phyloP scores from a whole-genome alignment of 176 grass and related monocot genomes.

The Aechmea fasciata region DNA sequence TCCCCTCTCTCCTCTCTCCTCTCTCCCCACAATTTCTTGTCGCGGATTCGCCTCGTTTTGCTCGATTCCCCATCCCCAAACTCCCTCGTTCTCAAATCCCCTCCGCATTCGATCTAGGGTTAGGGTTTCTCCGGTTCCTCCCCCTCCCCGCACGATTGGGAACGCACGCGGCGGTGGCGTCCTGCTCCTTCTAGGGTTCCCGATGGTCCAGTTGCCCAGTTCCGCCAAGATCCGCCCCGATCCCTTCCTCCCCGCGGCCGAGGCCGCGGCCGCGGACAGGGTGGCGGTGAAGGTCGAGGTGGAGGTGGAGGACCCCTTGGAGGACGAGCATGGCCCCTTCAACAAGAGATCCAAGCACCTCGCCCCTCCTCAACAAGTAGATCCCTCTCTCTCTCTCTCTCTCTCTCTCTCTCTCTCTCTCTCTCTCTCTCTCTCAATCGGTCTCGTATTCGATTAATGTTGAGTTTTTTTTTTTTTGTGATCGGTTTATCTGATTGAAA shows the following conservation, averaged over 20 bases:
- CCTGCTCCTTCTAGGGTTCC: not conserved
- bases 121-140: not conserved
- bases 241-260: not conserved
- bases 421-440: constrained; percentile 4
- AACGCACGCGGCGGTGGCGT: not conserved
- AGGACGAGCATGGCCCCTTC: constrained; percentile 24
- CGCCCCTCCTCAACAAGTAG: constrained; percentile 16
- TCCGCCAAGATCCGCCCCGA: constrained; percentile 30
- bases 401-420: not conserved
- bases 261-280: not conserved
- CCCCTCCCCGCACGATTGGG: not conserved
- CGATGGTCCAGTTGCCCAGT: constrained; percentile 34
- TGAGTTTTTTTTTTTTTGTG: not conserved
- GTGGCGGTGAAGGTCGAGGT: constrained; percentile 23
- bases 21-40: not conserved
- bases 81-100: not conserved
- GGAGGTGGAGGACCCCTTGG: constrained; percentile 29
- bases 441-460: not conserved
- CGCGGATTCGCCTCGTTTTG: not conserved
- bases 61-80: not conserved
- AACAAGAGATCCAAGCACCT: constrained; percentile 28
- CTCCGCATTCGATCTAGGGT: not conserved
- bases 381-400: not conserved
- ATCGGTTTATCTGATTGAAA: no score
- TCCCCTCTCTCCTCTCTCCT: no score